Evolutionary conservation across 495 filamentous ascomycete species (phyloP).

Genomic region (Cenococcum geophilum): DNA sequence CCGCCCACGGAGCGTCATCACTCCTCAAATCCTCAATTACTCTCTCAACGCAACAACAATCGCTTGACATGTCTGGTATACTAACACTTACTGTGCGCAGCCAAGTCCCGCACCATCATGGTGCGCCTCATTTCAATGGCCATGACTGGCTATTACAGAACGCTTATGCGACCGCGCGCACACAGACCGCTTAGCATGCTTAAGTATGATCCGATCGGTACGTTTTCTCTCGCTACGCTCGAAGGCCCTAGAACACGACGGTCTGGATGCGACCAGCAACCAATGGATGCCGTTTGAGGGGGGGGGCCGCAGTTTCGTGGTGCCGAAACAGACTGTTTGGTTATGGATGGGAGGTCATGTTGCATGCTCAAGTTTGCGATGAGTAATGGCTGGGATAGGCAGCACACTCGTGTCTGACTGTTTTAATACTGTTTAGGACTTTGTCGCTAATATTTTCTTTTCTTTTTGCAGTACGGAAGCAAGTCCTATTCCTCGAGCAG

Average conservation of each 20-base stretch:
- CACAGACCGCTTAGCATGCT: slow-evolving; percentile 88
- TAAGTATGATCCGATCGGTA: slow-evolving; percentile 98
- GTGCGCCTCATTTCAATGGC: slow-evolving; percentile 98
- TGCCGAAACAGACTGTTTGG: too few relatives aligned
- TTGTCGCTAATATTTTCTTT: slow-evolving; percentile 3
- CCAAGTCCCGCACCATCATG: slow-evolving; percentile 83
- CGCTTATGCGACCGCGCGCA: slow-evolving; percentile 71
- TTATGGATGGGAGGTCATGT: too few relatives aligned
- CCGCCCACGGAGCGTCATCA: too few relatives aligned
- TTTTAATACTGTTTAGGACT: background rate
- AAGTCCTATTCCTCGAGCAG: slow-evolving; percentile 89
- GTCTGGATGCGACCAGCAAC: background rate
- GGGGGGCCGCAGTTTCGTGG: too few relatives aligned
- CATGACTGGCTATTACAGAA: slow-evolving; percentile 95
- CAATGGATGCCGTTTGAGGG: too few relatives aligned
- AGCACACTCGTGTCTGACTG: background rate
- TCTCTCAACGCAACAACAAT: too few relatives aligned
- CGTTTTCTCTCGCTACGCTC: slow-evolving; percentile 34
- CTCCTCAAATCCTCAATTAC: too few relatives aligned
- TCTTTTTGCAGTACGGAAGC: slow-evolving; percentile 57
- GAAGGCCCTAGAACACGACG: slow-evolving; percentile 2
- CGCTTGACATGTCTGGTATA: background rate
- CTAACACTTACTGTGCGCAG: slow-evolving; percentile 42
- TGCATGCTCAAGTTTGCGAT: too few relatives aligned
- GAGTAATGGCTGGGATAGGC: background rate